Evolutionary conservation across 2,329 filamentous ascomycete genomes (phyloP).

Genomic region (Tolypocladium album): DNA sequence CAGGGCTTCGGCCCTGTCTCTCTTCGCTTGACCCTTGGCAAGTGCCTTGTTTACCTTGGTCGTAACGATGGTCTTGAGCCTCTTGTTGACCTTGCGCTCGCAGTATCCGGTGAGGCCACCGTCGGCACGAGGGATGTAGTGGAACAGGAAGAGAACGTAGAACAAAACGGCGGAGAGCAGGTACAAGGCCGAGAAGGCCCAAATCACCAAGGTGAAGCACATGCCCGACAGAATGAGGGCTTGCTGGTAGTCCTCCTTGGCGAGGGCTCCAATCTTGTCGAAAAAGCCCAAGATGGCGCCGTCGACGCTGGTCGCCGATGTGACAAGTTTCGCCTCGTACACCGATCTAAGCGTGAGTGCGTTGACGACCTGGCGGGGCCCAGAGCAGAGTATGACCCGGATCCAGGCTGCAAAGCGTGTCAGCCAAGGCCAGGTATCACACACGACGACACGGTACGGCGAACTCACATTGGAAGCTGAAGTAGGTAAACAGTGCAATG

Average conservation of each 20-base stretch:
- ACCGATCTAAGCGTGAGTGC: conserved; percentile 80
- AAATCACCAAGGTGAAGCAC: conserved; percentile 84
- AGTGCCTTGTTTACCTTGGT: conserved; percentile 83
- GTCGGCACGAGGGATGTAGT: conserved; percentile 76
- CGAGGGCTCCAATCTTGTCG: conserved; percentile 65
- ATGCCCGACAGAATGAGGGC: conserved; percentile 79
- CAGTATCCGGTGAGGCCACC: conserved; percentile 79
- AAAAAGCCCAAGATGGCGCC: conserved; percentile 68
- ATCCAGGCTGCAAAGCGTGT: conserved; percentile 55
- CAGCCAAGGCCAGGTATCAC: background rate
- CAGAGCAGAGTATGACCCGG: conserved; percentile 80
- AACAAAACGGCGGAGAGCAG: conserved; percentile 66
- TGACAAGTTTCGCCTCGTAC: conserved; percentile 62
- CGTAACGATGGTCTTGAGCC: conserved; percentile 74
- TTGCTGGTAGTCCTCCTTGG: conserved; percentile 63
- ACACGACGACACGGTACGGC: background rate
- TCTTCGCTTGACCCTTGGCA: conserved; percentile 60
- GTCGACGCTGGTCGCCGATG: conserved; percentile 39
- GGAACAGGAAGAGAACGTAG: conserved; percentile 83
- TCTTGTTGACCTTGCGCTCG: conserved; percentile 79
- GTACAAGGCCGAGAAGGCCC: conserved; percentile 70
- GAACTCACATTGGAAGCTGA: conserved; percentile 53
- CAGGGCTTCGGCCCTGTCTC: conserved; percentile 39
- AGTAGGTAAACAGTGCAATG: conserved; percentile 83
- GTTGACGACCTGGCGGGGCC: conserved; percentile 85